These are phyloP conservation scores for Ambrosiella cleistominuta DNA, from an alignment of 2,329 filamentous ascomycete species.

Conservation along the genomic window DNA sequence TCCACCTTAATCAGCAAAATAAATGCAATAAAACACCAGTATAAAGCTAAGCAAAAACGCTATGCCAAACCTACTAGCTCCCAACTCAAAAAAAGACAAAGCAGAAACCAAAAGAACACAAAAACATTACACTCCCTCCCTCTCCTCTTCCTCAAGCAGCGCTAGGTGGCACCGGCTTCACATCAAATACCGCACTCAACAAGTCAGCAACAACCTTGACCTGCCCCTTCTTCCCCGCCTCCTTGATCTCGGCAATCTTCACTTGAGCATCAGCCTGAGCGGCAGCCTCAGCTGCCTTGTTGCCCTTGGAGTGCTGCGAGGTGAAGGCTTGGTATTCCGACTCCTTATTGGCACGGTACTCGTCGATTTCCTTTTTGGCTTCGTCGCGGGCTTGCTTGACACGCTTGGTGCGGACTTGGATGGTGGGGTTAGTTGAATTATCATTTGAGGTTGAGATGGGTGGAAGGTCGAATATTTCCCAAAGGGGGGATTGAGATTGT, in stretches of 20 bases:
- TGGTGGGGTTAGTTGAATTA: not conserved
- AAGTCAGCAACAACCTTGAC: constrained; percentile 67
- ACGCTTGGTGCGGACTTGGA: constrained; percentile 62
- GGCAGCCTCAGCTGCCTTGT: constrained; percentile 57
- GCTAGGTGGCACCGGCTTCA: constrained; percentile 47
- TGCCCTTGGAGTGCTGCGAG: constrained; percentile 83
- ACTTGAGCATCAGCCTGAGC: constrained; percentile 65
- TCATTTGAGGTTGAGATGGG: not conserved
- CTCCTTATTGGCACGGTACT: constrained; percentile 79
- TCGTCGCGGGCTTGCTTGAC: constrained; percentile 93
- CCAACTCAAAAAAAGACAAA: not conserved
- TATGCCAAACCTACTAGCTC: not conserved
- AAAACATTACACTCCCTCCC: not conserved
- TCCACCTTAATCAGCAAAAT: not conserved
- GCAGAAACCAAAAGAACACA: not conserved
- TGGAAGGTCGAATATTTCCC: too few relatives aligned
- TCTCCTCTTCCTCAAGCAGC: constrained; percentile 3
- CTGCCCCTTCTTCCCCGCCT: constrained; percentile 62
- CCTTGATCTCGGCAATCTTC: constrained; percentile 68
- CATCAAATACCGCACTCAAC: constrained; percentile 67
- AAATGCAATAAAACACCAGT: too few relatives aligned
- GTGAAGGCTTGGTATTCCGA: constrained; percentile 91
- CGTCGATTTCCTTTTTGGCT: constrained; percentile 93
- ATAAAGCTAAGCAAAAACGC: too few relatives aligned
- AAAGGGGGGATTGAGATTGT: too few relatives aligned